A percentile compares a stretch with the other conserved stretches of the same genome.
Conservation (phyloP, 2,329 filamentous ascomycete genomes). For the Thielaviopsis musarum region DNA sequence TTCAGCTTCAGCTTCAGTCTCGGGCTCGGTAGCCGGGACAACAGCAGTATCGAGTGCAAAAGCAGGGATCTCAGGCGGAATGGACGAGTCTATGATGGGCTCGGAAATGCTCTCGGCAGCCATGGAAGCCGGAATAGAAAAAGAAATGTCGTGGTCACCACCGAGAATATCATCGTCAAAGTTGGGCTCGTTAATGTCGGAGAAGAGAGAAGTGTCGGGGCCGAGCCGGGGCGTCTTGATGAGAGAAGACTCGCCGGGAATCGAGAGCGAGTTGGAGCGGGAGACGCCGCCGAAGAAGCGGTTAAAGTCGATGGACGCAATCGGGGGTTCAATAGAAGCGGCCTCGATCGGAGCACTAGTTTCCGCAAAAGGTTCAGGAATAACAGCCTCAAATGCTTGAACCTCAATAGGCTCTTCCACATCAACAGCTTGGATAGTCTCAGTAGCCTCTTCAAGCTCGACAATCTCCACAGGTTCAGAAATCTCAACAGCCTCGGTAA, state of each 20-base stretch:
- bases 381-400: neutral
- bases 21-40: neutral
- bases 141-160: slow-evolving; percentile 4
- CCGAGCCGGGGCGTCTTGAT: slow-evolving; percentile 10
- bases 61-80: neutral
- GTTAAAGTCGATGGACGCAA: neutral
- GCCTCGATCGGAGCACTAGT: neutral
- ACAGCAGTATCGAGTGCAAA: neutral
- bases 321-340: neutral
- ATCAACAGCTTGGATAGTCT: neutral
- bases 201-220: slow-evolving; percentile 9
- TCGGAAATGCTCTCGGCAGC: slow-evolving; percentile 6
- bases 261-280: neutral
- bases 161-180: slow-evolving; percentile 8
- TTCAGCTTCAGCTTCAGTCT: neutral
- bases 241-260: neutral
- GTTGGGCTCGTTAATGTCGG: slow-evolving; percentile 8
- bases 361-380: too few species aligned
- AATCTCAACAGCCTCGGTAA: neutral
- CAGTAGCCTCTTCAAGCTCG: neutral
- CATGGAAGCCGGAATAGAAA: slow-evolving; percentile 11
- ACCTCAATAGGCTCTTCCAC: neutral
- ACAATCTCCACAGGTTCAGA: neutral
- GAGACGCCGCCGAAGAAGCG: neutral
- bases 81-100: neutral